Evolutionary conservation across 306 rosid species (phyloP).

Genomic region (Prunus mume): DNA sequence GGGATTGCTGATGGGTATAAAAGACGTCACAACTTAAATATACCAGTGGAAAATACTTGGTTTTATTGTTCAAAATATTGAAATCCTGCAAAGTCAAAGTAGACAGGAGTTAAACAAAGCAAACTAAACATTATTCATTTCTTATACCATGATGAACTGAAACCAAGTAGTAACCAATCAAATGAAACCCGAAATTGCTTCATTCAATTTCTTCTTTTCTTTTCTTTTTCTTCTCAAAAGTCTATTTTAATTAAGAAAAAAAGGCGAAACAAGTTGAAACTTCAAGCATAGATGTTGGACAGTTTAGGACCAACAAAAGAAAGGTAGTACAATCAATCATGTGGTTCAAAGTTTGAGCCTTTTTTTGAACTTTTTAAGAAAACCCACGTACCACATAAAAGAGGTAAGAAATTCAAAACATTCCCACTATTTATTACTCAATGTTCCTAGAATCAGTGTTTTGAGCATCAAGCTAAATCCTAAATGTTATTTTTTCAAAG

Average conservation of each 20-base stretch:
- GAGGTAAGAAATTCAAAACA: neutral
- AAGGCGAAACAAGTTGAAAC: neutral
- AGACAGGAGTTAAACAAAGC: neutral
- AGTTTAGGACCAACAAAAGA: neutral
- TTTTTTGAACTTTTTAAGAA: too few species aligned
- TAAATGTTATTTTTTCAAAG: too few species aligned
- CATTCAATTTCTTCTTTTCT: neutral
- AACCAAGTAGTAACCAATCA: neutral
- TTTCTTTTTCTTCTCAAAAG: neutral
- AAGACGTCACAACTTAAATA: neutral
- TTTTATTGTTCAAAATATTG: neutral
- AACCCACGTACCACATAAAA: neutral
- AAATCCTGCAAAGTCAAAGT: slow-evolving; percentile 10
- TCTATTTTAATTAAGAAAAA: neutral
- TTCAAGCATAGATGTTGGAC: neutral
- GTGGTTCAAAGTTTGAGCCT: too few species aligned
- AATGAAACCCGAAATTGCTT: neutral
- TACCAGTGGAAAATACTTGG: neutral
- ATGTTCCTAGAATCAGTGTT: neutral
- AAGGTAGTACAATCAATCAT: neutral
- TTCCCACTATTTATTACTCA: neutral
- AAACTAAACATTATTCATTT: neutral
- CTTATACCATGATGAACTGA: neutral
- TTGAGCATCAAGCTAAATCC: neutral
- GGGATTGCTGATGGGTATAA: neutral